Evolutionary conservation across 208 protist species (phyloP).

Genomic region (Trichomonas tenax): DNA sequence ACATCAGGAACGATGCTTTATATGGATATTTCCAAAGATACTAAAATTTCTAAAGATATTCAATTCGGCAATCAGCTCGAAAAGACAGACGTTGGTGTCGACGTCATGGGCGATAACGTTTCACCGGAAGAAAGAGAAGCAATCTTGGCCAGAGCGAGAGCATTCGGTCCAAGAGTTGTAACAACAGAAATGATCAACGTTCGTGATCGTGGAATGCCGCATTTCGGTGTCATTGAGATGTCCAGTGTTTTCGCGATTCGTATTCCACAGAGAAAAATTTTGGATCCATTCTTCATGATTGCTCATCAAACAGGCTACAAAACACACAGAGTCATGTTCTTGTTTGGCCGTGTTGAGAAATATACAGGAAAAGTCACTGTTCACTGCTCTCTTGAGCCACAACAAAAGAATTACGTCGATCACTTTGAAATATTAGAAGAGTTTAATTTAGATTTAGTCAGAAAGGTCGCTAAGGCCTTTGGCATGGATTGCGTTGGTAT

Average conservation of each 20-base stretch:
- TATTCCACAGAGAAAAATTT: neutral
- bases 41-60: neutral
- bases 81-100: neutral
- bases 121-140: neutral
- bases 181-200: neutral
- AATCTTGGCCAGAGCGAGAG: neutral
- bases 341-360: neutral
- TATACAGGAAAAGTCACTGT: neutral
- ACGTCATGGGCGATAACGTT: neutral
- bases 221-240: neutral
- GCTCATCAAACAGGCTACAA: neutral
- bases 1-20: neutral
- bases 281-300: neutral
- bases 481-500: constrained; percentile 10
- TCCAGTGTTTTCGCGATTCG: neutral
- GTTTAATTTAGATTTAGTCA: neutral
- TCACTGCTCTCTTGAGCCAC: neutral
- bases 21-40: neutral
- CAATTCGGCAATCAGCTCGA: neutral
- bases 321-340: neutral
- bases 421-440: neutral
- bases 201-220: neutral
- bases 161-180: neutral
- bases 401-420: neutral
- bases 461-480: neutral